Base-by-base conservation (phyloP, 352 stramenopile species). In the Pythium apleroticum region DNA sequence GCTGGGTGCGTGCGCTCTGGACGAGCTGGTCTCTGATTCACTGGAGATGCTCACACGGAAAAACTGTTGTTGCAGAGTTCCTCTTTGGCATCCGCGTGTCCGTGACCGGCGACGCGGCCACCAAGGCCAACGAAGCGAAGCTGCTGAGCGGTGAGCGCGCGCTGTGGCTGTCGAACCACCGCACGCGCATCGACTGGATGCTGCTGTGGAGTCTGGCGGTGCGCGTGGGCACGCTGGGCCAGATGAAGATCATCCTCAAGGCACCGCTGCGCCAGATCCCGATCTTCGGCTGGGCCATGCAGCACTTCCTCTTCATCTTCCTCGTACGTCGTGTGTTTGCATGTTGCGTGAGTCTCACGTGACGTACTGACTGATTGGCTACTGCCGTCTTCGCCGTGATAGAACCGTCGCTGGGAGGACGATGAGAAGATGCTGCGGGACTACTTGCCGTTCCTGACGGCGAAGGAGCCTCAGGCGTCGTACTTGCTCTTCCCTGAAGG, bases 181-280 rank as follows among this genome's bases (percentile, higher is more conserved):
- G 85, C 58, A 93, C 84, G 63, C 81, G 83, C 61, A 88, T 93
- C 56, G 86, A 95, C 71, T 93, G 84, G 84, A 93, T 93, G 84
- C 66, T 93, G 28, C 62, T 93, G 37, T 95, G 86, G 86, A 81
- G 72, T 43, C 64, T 95, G 25, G 75, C 81, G 10, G 71, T 87
- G 64, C 73, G 85, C 27, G 88, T 73, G 20, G 60, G 65, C 10
- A 77, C 75, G 45, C 72, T 90, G 35, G 69, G 80, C 41, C 71
- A 79, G 22, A 65, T 95, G 43, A 78, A 78, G 50, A 92, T 95
- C 55, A 70, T 93, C 25, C 75, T 92, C 54, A 95, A 95, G 69
- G 80, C 78, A n/a, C 78, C 81, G 24, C 69, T 95, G 35, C 81
- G 81, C 25, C 75, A 74, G 56, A 66, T 89, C 30, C 86, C 86